Conservation (phyloP, 2,329 filamentous ascomycete genomes). For the Blastomyces percursus region DNA sequence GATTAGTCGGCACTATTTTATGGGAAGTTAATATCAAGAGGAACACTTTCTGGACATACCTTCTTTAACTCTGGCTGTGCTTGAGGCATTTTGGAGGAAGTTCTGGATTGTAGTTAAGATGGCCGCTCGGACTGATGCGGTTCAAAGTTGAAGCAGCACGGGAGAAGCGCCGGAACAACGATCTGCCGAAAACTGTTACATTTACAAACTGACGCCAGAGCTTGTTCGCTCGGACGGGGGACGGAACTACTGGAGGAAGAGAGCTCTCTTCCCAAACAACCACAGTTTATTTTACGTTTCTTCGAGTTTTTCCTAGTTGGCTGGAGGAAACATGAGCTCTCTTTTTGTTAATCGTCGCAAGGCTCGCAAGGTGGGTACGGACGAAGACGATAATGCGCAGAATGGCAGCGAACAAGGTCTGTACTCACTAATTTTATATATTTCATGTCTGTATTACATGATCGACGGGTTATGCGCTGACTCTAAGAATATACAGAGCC, state of each 20-base stretch:
- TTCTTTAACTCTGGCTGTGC: slow-evolving; percentile 99
- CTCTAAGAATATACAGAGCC: slow-evolving; percentile 34
- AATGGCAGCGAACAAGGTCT: slow-evolving; percentile 32
- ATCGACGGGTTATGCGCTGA: slow-evolving; percentile 21
- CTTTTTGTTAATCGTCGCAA: slow-evolving; percentile 50
- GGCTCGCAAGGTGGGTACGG: slow-evolving; percentile 64
- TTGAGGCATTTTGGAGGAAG: slow-evolving; percentile 68
- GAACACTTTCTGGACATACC: slow-evolving; percentile 42
- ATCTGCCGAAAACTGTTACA: slow-evolving; percentile 19
- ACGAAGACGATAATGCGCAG: slow-evolving; percentile 49
- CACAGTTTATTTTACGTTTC: background rate
- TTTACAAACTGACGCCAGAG: background rate
- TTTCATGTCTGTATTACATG: slow-evolving; percentile 18
- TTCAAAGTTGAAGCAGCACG: background rate
- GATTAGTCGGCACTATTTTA: slow-evolving; percentile 6
- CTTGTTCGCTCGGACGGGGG: background rate
- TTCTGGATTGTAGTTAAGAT: background rate
- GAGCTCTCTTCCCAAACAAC: background rate
- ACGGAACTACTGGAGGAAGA: background rate
- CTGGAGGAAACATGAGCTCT: slow-evolving; percentile 43
- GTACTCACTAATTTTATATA: slow-evolving; percentile 18
- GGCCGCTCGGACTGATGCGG: background rate
- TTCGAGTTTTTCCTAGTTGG: background rate
- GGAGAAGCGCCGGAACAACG: slow-evolving; percentile 23
- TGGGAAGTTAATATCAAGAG: background rate